A percentile compares a stretch with the other conserved stretches of the same genome.
Conservation (phyloP, 768 basidiomycete species). For the Suillus fuscotomentosus region DNA sequence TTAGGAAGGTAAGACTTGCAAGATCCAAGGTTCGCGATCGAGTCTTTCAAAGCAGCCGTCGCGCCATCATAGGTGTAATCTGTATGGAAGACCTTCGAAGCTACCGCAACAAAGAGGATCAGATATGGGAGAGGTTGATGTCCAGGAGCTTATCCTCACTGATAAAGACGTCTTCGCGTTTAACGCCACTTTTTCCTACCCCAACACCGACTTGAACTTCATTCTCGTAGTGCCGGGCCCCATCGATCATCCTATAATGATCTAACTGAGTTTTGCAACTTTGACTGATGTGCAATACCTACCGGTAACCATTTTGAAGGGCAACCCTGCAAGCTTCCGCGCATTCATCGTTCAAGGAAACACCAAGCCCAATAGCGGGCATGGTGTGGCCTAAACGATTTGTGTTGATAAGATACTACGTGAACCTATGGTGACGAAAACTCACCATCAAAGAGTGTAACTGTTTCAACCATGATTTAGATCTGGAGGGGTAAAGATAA, state of each 20-base stretch:
- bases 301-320: slow-evolving; percentile 12
- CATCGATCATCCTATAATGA: slow-evolving; percentile 40
- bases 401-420: not conserved
- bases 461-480: slow-evolving; percentile 3
- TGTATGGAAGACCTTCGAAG: slow-evolving; percentile 8
- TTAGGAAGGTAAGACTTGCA: slow-evolving; percentile 34
- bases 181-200: slow-evolving; percentile 47
- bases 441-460: slow-evolving; percentile 3
- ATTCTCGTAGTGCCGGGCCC: slow-evolving; percentile 61
- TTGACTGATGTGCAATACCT: not conserved
- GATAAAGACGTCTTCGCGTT: slow-evolving; percentile 56
- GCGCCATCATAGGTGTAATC: slow-evolving; percentile 44
- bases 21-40: slow-evolving; percentile 48
- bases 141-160: slow-evolving; percentile 35
- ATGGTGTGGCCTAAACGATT: slow-evolving; percentile 11
- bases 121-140: not conserved
- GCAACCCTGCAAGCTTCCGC: slow-evolving; percentile 13
- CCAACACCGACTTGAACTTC: slow-evolving; percentile 56
- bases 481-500: not conserved
- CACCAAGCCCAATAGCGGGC: slow-evolving; percentile 16
- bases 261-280: slow-evolving; percentile 3
- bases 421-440: not conserved
- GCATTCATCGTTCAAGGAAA: slow-evolving; percentile 9
- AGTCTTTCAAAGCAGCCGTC: slow-evolving; percentile 52
- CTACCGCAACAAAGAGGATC: not conserved